Conservation (phyloP, 208 protist genomes). For the Leptomonas pyrrhocoris region DNA sequence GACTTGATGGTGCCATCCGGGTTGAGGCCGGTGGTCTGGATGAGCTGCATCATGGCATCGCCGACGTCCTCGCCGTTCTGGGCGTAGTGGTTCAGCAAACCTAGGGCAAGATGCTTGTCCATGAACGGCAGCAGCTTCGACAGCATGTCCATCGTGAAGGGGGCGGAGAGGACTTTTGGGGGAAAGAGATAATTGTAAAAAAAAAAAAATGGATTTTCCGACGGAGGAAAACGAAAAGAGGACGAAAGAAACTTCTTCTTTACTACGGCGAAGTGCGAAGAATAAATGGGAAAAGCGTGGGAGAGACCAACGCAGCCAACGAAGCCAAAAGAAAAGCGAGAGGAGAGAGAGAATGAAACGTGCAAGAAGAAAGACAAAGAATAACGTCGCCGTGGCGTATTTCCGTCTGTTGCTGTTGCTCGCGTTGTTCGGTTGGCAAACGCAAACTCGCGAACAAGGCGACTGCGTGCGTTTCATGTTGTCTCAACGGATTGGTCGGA, state of each 20-base stretch:
- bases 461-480: too few species aligned
- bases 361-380: background rate
- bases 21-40: constrained; percentile 74
- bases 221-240: constrained; percentile 11
- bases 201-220: constrained; percentile 8
- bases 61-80: constrained; percentile 70
- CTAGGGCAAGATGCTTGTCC: constrained; percentile 88
- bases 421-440: too few species aligned
- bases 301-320: constrained; percentile 16
- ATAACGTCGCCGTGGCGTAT: background rate
- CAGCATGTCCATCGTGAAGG: constrained; percentile 69
- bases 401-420: too few species aligned
- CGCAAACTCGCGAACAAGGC: too few species aligned
- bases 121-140: constrained; percentile 73
- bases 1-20: constrained; percentile 67
- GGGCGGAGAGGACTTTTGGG: background rate
- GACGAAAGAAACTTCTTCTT: background rate
- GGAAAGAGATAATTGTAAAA: constrained; percentile 25
- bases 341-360: background rate
- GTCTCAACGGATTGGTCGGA: too few species aligned
- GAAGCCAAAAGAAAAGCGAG: background rate
- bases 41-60: constrained; percentile 69
- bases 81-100: constrained; percentile 76
- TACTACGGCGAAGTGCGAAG: background rate
- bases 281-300: too few species aligned